These are phyloP conservation scores for Kwoniella mangroviensis DNA, from an alignment of 768 basidiomycete species.

Conservation along the genomic window DNA sequence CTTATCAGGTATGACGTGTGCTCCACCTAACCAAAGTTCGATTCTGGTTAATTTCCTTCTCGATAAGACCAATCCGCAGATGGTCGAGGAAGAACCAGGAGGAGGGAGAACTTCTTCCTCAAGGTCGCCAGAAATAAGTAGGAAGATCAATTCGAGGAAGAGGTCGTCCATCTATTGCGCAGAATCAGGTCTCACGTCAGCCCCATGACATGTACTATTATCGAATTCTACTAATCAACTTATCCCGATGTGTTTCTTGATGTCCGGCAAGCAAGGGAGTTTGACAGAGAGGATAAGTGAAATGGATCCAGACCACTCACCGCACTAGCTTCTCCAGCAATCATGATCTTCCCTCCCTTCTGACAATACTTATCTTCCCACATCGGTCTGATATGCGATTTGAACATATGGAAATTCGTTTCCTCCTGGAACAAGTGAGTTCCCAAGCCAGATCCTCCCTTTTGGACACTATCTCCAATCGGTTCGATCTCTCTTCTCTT, in stretches of 20 bases:
- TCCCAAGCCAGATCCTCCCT: conserved; percentile 32
- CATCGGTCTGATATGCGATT: conserved; percentile 40
- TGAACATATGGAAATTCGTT: conserved; percentile 48
- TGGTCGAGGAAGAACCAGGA: neutral
- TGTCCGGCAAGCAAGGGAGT: too few species aligned
- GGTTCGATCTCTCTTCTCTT: conserved; percentile 33
- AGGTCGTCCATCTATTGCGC: conserved; percentile 38
- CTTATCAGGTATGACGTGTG: neutral
- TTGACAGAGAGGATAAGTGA: too few species aligned
- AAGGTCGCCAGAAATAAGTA: conserved; percentile 27
- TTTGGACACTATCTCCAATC: conserved; percentile 6
- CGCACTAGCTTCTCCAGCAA: conserved; percentile 21
- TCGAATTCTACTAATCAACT: neutral
- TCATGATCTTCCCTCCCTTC: conserved; percentile 46
- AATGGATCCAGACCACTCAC: conserved; percentile 27
- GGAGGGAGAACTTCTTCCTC: conserved; percentile 20
- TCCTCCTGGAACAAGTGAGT: conserved; percentile 34
- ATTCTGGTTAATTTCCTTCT: conserved; percentile 32
- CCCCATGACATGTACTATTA: neutral
- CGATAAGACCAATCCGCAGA: conserved; percentile 27
- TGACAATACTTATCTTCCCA: conserved; percentile 51
- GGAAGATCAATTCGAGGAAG: conserved; percentile 39
- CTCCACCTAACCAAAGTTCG: conserved; percentile 47
- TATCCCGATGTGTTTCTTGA: too few species aligned
- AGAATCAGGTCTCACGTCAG: neutral